Evolutionary conservation across 225 moss, liverwort and hornwort species (phyloP), one percentile per base, ranked within the genome.

Genomic region (Antitrichia curtipendula): DNA sequence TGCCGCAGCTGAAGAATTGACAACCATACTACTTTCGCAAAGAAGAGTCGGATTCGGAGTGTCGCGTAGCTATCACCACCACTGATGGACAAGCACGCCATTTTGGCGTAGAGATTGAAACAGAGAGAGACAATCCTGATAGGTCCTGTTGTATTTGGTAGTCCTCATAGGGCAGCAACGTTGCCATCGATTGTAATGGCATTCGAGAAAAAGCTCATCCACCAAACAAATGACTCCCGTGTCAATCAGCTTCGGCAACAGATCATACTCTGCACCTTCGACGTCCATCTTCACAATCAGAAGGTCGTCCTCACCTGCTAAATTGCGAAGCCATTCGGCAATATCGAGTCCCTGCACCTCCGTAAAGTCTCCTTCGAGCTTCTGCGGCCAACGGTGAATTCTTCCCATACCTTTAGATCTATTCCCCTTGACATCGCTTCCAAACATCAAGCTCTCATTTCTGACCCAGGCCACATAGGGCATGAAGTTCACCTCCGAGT

Each of bases 131-230:
- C 94, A 94, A 61, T 94, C 92, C 69, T 87, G 73, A 64, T 92
- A 94, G 40, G 88, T 90, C 49, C 49, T 87, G 50, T 75, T 89
- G 83, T 89, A 94, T 75, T 94, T 94, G 8, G 49, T 65, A 43
- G 88, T 90, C 85, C 94, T 91, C 71, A 16, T 87, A 29, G 89
- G 91, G 72, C 89, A 93, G 82, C 92, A 92, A n/a, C 83, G 91
- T 89, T 94, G 94, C 94, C 94, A 93, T 40, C 94, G 94, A 86
- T 93, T 92, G 87, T 94, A 94, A n/a, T 94, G 94, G 82, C 94
- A 94, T 79, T 94, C 94, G 34, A 94, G 92, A 77, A 94, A 93
- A 88, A 94, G 88, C 83, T 94, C 94, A 68, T 94, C 94, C 79
- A 94, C 87, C 21, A 93, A 83, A 47, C 94, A 94, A 79, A 94